These are phyloP conservation scores for Colletotrichum costaricense DNA, from an alignment of 2,329 filamentous ascomycete genomes.

Conservation along the genomic window DNA sequence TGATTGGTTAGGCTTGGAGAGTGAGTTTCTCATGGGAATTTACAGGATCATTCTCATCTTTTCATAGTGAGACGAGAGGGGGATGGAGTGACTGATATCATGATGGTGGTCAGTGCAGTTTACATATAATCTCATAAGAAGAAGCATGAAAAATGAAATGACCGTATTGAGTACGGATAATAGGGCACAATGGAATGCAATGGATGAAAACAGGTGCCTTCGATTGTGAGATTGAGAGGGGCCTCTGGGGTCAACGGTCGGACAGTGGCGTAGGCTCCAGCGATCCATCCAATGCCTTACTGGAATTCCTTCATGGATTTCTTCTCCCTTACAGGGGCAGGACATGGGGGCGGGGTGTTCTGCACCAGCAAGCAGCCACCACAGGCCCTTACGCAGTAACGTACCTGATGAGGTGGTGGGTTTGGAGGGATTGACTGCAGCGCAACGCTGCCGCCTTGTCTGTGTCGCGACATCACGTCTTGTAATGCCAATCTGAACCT, in stretches of 20 bases:
- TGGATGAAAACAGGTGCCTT: neutral
- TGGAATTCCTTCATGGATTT: neutral
- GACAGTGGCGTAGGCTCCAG: neutral
- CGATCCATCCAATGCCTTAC: neutral
- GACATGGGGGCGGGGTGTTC: neutral
- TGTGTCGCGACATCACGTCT: too few relatives aligned
- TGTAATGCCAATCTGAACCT: too few relatives aligned
- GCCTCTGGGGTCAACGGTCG: neutral
- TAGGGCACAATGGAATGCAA: neutral
- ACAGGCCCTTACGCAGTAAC: too few relatives aligned
- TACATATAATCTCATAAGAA: neutral
- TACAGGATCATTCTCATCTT: neutral
- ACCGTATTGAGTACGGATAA: neutral
- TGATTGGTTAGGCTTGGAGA: neutral
- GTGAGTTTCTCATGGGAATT: neutral
- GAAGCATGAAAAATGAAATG: neutral
- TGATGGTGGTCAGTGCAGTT: neutral
- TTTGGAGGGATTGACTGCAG: too few relatives aligned
- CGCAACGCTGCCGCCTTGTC: too few relatives aligned
- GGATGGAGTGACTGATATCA: neutral
- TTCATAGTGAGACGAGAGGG: neutral
- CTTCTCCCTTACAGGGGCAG: neutral
- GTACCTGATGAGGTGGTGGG: too few relatives aligned
- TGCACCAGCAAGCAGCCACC: neutral
- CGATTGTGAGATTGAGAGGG: neutral